Evolutionary conservation across 164 flowering plant genomes (phyloP).

Genomic region (Berberis thunbergii): DNA sequence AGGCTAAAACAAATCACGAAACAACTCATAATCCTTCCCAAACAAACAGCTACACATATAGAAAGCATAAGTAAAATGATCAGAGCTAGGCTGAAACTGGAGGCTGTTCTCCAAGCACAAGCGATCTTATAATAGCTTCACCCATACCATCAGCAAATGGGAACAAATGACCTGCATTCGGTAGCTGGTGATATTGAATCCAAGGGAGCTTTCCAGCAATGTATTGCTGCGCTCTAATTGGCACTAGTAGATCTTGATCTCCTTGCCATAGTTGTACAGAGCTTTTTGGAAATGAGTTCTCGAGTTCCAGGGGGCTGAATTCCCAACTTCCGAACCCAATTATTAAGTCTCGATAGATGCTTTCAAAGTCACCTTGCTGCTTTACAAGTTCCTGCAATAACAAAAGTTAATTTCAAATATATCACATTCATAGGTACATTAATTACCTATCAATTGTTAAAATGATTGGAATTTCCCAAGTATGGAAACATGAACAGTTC

Average conservation of each 20-base stretch:
- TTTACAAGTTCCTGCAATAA: slow-evolving; percentile 30
- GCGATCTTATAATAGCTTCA: slow-evolving; percentile 12
- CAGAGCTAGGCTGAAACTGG: neutral
- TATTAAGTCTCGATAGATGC: slow-evolving; percentile 46
- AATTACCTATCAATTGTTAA: neutral
- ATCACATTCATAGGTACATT: neutral
- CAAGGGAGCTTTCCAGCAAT: slow-evolving; percentile 52
- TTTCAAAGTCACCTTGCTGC: slow-evolving; percentile 59
- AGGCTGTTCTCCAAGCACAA: slow-evolving; percentile 11
- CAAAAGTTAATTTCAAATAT: neutral
- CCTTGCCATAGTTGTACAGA: slow-evolving; percentile 82
- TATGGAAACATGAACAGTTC: too few species aligned
- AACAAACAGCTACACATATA: neutral
- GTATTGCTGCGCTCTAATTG: slow-evolving; percentile 37
- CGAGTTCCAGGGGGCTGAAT: slow-evolving; percentile 51
- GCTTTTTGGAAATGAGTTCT: slow-evolving; percentile 57
- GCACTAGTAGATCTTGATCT: slow-evolving; percentile 51
- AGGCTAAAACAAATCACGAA: neutral
- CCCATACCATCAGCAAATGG: slow-evolving; percentile 30
- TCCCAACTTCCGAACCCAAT: slow-evolving; percentile 69
- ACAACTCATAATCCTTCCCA: slow-evolving; percentile 1
- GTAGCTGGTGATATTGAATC: slow-evolving; percentile 60
- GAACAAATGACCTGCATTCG: slow-evolving; percentile 51
- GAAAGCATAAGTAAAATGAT: neutral
- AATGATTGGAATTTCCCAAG: too few species aligned